phyloP scores from a whole-genome alignment of 495 filamentous ascomycete species.

The Hyaloscypha variabilis region DNA sequence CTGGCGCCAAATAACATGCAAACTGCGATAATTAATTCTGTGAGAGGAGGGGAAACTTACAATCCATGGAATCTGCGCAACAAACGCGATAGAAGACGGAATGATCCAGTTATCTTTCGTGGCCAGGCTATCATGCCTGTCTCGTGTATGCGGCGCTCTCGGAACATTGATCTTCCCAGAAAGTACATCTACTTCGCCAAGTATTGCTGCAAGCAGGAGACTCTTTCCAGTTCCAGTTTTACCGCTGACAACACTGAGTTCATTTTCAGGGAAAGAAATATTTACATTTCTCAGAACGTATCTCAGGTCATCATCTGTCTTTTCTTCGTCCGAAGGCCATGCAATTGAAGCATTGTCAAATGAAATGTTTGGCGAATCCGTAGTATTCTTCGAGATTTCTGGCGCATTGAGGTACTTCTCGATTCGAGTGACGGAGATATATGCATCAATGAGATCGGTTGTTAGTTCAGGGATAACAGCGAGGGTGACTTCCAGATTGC shows the following conservation, averaged over 20 bases:
- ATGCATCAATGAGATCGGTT: slow-evolving; percentile 69
- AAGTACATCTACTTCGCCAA: slow-evolving; percentile 65
- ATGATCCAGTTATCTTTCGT: slow-evolving; percentile 72
- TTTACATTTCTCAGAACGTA: slow-evolving; percentile 66
- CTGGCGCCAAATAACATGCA: background rate
- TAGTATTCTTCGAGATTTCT: slow-evolving; percentile 63
- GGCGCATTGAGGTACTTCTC: slow-evolving; percentile 68
- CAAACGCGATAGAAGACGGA: slow-evolving; percentile 69
- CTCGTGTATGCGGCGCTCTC: slow-evolving; percentile 40
- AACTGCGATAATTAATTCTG: no score
- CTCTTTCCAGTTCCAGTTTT: slow-evolving; percentile 72
- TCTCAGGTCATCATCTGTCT: slow-evolving; percentile 50
- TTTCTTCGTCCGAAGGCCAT: slow-evolving; percentile 67
- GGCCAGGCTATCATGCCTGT: slow-evolving; percentile 58
- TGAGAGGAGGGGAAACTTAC: background rate
- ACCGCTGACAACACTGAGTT: slow-evolving; percentile 72
- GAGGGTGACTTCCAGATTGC: slow-evolving; percentile 68
- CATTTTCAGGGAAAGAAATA: slow-evolving; percentile 64
- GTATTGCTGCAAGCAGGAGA: slow-evolving; percentile 63
- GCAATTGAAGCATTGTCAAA: slow-evolving; percentile 73
- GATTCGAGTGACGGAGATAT: slow-evolving; percentile 74
- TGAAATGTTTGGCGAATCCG: slow-evolving; percentile 57
- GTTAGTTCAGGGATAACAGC: slow-evolving; percentile 74
- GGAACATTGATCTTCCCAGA: slow-evolving; percentile 55
- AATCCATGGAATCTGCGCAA: slow-evolving; percentile 85